Evolutionary conservation across 345 rosid genomes (phyloP).

Genomic region (Cardamine resedifolia): DNA sequence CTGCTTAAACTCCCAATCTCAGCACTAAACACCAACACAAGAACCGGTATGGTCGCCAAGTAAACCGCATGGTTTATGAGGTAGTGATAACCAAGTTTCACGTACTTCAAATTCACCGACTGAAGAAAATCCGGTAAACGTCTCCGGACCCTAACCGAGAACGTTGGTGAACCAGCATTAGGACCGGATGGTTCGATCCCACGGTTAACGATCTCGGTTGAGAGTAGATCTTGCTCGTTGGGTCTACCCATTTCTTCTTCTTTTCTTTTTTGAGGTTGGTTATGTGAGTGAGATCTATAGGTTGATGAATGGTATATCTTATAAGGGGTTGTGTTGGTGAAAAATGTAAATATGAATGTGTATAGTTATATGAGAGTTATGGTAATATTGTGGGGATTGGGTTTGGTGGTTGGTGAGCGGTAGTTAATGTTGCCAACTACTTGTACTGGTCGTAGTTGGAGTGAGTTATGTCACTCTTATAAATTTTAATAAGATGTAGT

Average conservation of each 20-base stretch:
- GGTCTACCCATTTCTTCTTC: constrained; percentile 37
- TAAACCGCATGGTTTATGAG: constrained; percentile 92
- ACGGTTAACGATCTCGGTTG: constrained; percentile 91
- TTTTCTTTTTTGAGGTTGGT: neutral
- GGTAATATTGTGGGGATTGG: constrained; percentile 29
- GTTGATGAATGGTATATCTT: neutral
- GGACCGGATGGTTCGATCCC: constrained; percentile 91
- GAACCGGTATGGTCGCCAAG: constrained; percentile 82
- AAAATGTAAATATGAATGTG: constrained; percentile 28
- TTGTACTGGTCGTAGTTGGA: constrained; percentile 55
- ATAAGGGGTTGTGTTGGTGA: constrained; percentile 24
- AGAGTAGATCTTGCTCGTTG: constrained; percentile 72
- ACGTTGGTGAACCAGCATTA: constrained; percentile 78
- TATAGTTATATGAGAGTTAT: constrained; percentile 30
- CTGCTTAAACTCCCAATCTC: constrained; percentile 81
- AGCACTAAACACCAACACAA: constrained; percentile 79
- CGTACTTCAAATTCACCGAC: constrained; percentile 92
- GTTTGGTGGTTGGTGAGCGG: constrained; percentile 44
- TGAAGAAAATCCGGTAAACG: constrained; percentile 93
- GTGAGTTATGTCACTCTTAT: constrained; percentile 41
- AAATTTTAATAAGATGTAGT: constrained; percentile 33
- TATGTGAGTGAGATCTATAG: constrained; percentile 16
- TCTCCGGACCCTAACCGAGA: constrained; percentile 89
- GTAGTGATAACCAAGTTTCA: constrained; percentile 89
- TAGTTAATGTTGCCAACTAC: constrained; percentile 69